Base-by-base conservation (phyloP, 1,284 basidiomycete genomes). In the Tranzscheliella williamsii region DNA sequence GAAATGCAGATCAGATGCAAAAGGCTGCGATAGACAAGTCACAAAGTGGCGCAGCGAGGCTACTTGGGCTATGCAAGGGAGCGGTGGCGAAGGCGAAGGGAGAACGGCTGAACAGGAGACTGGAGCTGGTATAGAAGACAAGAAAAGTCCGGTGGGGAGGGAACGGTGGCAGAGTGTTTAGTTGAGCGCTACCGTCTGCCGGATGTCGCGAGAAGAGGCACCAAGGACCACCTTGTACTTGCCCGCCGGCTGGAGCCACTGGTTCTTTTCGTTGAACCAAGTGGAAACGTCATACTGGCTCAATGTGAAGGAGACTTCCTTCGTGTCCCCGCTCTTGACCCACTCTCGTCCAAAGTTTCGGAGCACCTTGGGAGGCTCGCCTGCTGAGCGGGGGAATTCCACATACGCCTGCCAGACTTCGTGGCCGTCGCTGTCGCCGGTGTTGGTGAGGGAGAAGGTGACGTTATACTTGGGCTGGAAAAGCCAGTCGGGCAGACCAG, bases 401-500 rank as follows among this genome's bases (percentile, higher is more conserved):
- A 75, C 43, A 45, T 75, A 75, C 1, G 67, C 51, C 32, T 73
- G 72, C 33, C 64, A 63, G 4, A 72, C 71, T 36, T 73, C 71
- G 41, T 53, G 52, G 4, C 71, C 71, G 27, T 67, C 69, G n/a
- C 30, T 26, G 12, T 46, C 26, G 22, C 72, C 71, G 4, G 45
- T 43, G 50, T 75, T 75, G 27, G 53, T 60, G 15, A 75, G 38
- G 4, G 49, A 55, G 42, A 67, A 71, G 20, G 24, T 39, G 12
- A 75, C 46, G 22, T 63, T 45, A 45, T 63, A 67, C 24, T 60
- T 50, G 32, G 52, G 45, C 35, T 67, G 35, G 27, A 73, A 73
- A 15, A 75, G 51, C 68, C 68, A 70, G 4, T 44, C 41, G 8
- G 72, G 72, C 27, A 69, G 38, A 29, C 58, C 57, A 13, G 43